phyloP scores from a whole-genome alignment of 1,139 yeast species.

The Yamadazyma atmosphaerica region DNA sequence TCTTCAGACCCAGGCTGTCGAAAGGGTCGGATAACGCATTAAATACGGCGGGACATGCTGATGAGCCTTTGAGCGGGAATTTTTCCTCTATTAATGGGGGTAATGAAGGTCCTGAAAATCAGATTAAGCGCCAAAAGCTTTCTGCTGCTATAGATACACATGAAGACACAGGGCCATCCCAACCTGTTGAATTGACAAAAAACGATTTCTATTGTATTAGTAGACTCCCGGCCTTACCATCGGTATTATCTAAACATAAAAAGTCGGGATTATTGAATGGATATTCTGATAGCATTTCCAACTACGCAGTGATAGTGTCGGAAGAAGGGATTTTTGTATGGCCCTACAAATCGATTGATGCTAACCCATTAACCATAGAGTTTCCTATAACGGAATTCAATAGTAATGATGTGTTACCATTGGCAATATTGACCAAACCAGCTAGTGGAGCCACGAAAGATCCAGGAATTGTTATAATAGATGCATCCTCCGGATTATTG shows the following conservation, averaged over 20 bases:
- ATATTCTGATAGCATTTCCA: conserved; percentile 52
- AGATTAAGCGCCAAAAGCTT: too few species aligned
- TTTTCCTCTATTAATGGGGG: too few species aligned
- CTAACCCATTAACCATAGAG: conserved; percentile 56
- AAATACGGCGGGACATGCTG: too few species aligned
- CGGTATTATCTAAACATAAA: conserved; percentile 28
- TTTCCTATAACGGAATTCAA: conserved; percentile 28
- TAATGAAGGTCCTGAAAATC: too few species aligned
- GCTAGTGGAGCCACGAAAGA: conserved; percentile 55
- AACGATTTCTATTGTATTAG: conserved; percentile 55
- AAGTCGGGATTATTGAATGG: conserved; percentile 39
- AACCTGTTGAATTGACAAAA: conserved; percentile 54
- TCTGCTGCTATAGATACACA: too few species aligned
- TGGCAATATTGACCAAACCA: conserved; percentile 69
- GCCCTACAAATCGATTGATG: conserved; percentile 64
- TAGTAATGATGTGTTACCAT: conserved; percentile 28
- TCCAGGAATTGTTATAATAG: conserved; percentile 68
- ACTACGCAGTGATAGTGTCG: conserved; percentile 56
- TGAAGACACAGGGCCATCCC: neutral
- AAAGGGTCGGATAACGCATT: too few species aligned
- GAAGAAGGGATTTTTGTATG: conserved; percentile 61
- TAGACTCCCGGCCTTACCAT: conserved; percentile 28
- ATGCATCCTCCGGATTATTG: conserved; percentile 54
- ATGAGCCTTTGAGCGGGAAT: too few species aligned
- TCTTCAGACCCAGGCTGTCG: conserved; percentile 11